Evolutionary conservation across 139 green algal genomes (phyloP).

Genomic region (Micractinium sp.): DNA sequence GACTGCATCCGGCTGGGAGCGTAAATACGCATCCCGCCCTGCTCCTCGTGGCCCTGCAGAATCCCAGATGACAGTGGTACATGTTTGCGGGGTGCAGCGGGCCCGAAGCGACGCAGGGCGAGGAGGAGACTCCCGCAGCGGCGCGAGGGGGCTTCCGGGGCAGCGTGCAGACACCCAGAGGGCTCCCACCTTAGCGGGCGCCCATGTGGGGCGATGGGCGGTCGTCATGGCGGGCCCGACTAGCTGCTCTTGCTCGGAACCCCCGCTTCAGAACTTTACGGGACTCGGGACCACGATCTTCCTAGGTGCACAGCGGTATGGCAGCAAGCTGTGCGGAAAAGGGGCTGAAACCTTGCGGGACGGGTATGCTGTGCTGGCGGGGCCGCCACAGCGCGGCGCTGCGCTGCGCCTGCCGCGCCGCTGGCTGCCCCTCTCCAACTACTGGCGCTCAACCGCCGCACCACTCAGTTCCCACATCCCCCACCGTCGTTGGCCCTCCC

Average conservation of each 20-base stretch:
- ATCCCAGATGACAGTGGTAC: too few relatives aligned
- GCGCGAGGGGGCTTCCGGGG: too few relatives aligned
- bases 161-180: too few relatives aligned
- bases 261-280: too few relatives aligned
- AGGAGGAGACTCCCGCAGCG: not conserved
- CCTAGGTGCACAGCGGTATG: not conserved
- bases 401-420: not conserved
- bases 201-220: slow-evolving; percentile 89
- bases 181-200: slow-evolving; percentile 66
- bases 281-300: not conserved
- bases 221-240: slow-evolving; percentile 66
- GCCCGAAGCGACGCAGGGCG: too few relatives aligned
- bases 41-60: slow-evolving; percentile 82
- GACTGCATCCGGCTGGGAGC: slow-evolving; percentile 69
- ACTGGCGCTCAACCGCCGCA: not conserved
- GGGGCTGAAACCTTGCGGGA: not conserved
- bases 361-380: not conserved
- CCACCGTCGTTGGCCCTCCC: too few relatives aligned
- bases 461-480: not conserved
- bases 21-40: slow-evolving; percentile 82
- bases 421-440: too few relatives aligned
- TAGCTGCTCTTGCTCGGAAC: too few relatives aligned
- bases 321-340: not conserved
- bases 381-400: not conserved
- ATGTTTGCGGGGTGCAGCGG: too few relatives aligned